Evolutionary conservation across 495 filamentous ascomycete species (phyloP).

Genomic region (Annulohypoxylon nitens): DNA sequence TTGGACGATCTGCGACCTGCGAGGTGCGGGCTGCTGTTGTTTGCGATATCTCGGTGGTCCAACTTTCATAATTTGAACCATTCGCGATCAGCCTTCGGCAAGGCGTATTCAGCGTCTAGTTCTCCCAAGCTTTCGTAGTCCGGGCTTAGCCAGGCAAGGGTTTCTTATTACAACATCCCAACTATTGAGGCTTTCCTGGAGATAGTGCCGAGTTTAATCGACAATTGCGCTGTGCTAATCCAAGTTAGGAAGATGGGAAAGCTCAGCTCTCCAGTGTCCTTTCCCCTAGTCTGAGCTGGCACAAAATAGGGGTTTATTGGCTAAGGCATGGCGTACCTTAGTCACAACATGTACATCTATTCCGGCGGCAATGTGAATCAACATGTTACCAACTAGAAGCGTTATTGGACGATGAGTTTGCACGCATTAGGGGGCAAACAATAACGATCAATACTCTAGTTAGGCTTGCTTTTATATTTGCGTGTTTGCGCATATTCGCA

Average conservation of each 20-base stretch:
- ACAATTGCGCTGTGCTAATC: constrained; percentile 1
- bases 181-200: constrained; percentile 25
- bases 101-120: not conserved
- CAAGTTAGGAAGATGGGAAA: constrained; percentile 13
- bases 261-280: constrained; percentile 8
- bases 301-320: constrained; percentile 22
- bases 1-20: not conserved
- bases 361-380: constrained; percentile 7
- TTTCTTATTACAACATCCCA: constrained; percentile 11
- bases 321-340: not conserved
- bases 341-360: not conserved
- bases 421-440: not conserved
- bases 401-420: constrained; percentile 2
- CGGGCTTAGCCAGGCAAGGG: constrained; percentile 1
- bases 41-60: not conserved
- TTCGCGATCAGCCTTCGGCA: not conserved
- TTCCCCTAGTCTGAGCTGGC: not conserved
- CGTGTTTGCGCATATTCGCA: constrained; percentile 2
- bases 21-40: not conserved
- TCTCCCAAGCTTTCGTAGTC: constrained; percentile 4
- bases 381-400: constrained; percentile 3
- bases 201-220: constrained; percentile 20
- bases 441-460: not conserved
- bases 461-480: not conserved
- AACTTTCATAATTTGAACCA: constrained; percentile 13